Evolutionary conservation across 1,284 basidiomycete genomes (phyloP).

Genomic region (Ganoderma resinaceum): DNA sequence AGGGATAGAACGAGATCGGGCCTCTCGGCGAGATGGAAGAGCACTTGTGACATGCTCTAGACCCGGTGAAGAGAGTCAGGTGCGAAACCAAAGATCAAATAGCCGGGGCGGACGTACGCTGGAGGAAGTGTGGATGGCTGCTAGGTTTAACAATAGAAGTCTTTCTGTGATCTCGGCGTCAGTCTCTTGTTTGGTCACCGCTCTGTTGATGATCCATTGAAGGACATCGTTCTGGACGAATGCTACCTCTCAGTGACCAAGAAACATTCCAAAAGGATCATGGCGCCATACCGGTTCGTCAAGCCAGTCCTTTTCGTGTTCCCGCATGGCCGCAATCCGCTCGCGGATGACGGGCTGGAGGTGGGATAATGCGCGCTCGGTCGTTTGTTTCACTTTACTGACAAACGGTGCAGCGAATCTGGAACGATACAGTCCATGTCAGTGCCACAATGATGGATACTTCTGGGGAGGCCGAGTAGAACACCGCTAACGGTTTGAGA

Average conservation of each 20-base stretch:
- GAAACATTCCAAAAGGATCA: no score
- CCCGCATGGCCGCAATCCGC: conserved; percentile 42
- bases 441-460: neutral
- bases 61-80: conserved; percentile 3
- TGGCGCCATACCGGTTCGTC: conserved; percentile 44
- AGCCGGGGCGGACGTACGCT: conserved; percentile 26
- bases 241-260: neutral
- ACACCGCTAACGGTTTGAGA: conserved; percentile 46
- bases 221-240: conserved; percentile 48
- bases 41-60: conserved; percentile 19
- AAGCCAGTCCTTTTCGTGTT: conserved; percentile 45
- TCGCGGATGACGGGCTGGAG: conserved; percentile 48
- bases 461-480: neutral
- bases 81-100: neutral
- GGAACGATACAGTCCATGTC: neutral
- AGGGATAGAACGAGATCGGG: conserved; percentile 47
- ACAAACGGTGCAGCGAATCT: conserved; percentile 32
- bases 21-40: conserved; percentile 34
- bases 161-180: conserved; percentile 41
- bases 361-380: conserved; percentile 36
- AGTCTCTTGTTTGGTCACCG: conserved; percentile 41
- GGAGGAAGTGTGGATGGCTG: conserved; percentile 49
- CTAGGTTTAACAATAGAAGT: conserved; percentile 47
- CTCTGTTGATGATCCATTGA: conserved; percentile 51
- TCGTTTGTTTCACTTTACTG: conserved; percentile 21